Evolutionary conservation across 2,329 filamentous ascomycete species (phyloP), one percentile per base, ranked within the genome.

Genomic region (Fusarium sp.): DNA sequence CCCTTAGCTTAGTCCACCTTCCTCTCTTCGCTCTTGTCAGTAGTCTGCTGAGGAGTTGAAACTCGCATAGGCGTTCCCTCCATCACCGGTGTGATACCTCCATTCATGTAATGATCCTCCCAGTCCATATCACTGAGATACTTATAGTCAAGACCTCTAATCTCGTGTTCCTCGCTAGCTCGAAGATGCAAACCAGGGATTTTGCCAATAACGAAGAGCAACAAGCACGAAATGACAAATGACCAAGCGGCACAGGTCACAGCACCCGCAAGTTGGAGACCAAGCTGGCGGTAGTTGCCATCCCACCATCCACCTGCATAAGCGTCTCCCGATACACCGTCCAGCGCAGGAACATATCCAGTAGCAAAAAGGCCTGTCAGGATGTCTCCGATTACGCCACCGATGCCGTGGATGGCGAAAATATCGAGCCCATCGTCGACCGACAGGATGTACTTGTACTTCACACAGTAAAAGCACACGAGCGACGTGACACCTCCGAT

Each of bases 391-490:
- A 90, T 83, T 68, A 86, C 84, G 15, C 88, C 88, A n/a, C 88
- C 88, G 4, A 90, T 80, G 22, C 88, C 88, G 74, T 90, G 88
- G 33, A 90, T 84, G 35, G 87, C 87, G 66, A 89, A 90, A 54
- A 90, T 88, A 65, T 90, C 88, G 56, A 90, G 83, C 5, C 87
- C 87, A 49, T 90, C 88, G 64, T 90, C 88, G 15, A 90, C 83
- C 13, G 82, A 81, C 9, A 89, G 79, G 65, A 87, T 80, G 55
- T 88, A 81, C 72, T 89, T 89, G 71, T 85, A 77, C 61, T 84
- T 81, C 59, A 84, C 84, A 15, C 83, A 78, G 62, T 84, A 85
- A 63, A 85, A 85, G 68, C 84, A 88, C 25, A 81, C 80, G 5
- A 82, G 75, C 0, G 84, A 80, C 0, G 88, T 89, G 4, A 90